Evolutionary conservation across 148 eudicot genomes (phyloP).

Genomic region (Rhododendron griersonianum): DNA sequence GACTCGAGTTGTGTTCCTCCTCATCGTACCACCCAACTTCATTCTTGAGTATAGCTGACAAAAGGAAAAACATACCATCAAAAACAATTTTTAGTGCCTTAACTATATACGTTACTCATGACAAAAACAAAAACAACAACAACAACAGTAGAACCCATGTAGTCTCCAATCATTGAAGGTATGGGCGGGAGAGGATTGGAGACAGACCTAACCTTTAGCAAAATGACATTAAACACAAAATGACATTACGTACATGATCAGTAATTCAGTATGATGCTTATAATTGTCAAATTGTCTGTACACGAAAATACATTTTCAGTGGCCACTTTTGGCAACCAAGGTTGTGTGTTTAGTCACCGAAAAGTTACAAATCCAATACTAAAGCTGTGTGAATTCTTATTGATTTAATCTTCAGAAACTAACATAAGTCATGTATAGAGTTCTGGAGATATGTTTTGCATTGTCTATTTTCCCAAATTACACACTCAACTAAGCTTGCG

Average conservation of each 20-base stretch:
- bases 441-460: background rate
- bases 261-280: background rate
- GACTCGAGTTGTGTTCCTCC: slow-evolving; percentile 98
- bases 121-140: background rate
- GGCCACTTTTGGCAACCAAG: background rate
- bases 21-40: slow-evolving; percentile 99
- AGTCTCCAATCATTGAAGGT: too few species aligned
- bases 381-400: background rate
- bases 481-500: background rate
- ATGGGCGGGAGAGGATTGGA: too few species aligned
- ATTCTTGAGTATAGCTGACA: slow-evolving; percentile 78
- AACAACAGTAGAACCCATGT: too few species aligned
- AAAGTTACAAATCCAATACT: background rate
- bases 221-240: background rate
- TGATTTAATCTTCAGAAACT: too few species aligned
- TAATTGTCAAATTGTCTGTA: background rate
- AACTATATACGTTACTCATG: background rate
- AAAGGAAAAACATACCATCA: background rate
- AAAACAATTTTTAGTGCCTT: background rate
- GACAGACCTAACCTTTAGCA: too few species aligned
- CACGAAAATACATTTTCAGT: background rate
- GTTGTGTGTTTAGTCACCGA: background rate
- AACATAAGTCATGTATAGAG: background rate
- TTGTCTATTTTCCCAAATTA: background rate
- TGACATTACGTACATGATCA: background rate